A percentile compares a stretch with the other conserved stretches of the same genome.
These are phyloP conservation scores for Botrytis tulipae DNA, from an alignment of 2,329 filamentous ascomycete species.

Conservation along the genomic window DNA sequence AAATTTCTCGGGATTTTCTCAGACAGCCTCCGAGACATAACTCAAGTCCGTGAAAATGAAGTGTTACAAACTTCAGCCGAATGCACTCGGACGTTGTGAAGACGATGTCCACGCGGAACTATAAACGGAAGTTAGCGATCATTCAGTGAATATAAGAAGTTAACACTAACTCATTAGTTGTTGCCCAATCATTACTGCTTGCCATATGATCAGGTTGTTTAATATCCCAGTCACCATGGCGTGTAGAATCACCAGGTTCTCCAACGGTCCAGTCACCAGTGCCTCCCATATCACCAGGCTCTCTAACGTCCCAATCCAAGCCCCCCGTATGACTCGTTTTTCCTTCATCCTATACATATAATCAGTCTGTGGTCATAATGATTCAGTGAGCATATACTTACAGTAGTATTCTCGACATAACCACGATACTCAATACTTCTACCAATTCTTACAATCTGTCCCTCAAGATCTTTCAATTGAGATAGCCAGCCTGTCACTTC, in stretches of 20 bases:
- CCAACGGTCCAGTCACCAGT: too few species aligned
- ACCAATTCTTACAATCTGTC: neutral
- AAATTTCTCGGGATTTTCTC: neutral
- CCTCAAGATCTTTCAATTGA: neutral
- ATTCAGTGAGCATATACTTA: neutral
- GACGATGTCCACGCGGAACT: neutral
- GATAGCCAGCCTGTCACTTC: neutral
- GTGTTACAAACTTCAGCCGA: neutral
- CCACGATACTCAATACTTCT: neutral
- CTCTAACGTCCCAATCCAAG: accelerated
- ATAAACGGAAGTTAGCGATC: neutral
- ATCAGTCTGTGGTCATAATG: neutral
- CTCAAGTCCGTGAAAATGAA: neutral
- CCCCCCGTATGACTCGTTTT: neutral
- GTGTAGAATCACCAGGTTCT: too few species aligned
- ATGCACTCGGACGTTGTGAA: accelerated
- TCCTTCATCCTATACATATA: neutral
- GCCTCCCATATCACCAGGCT: too few species aligned
- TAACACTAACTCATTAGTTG: neutral
- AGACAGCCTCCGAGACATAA: neutral
- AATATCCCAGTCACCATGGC: too few species aligned
- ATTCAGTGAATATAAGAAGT: neutral
- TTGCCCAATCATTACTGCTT: too few species aligned
- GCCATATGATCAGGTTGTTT: neutral
- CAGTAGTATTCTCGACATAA: neutral